Base-by-base conservation (phyloP, 345 rosid genomes). In the Odontarrhena argentea region DNA sequence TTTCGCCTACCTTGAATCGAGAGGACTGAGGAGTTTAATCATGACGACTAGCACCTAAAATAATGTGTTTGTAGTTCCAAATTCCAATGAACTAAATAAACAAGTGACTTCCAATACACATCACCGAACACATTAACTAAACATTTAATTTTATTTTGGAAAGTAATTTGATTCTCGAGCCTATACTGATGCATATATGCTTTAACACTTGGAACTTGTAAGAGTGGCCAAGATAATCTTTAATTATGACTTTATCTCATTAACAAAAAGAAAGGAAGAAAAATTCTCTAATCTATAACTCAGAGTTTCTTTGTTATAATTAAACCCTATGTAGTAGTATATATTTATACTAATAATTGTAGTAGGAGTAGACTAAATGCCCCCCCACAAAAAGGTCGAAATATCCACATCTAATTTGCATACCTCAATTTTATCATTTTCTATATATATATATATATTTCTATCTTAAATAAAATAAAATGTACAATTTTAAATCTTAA, bases 171-270 rank as follows among this genome's bases (percentile, higher is more conserved):
- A 73, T 65, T 44, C 56, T 59, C 55, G 71, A 59, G 67, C 55
- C 61, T 34, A 65, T 28, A 65, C 71, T 55, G 46, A 38, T 36
- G 40, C 14, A 10, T 18, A 18, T 18, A 18, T 50, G 50, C 75
- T 70, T 66, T 50, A 50, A 65, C 61, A 58, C 67, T 73, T 73
- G 72, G 72, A 66, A 73, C 77, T 66, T 66, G 72, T 15, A 73
- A 58, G 63, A 64, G 71, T 72, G 65, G 54, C 2, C 44, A 55
- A 34, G 10, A 49, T 3, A 42, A 72, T 57, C 60, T 49, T 34
- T 32, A 64, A 2, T 18, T 18, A 18, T 18, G 22, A 18, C 32
- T 28, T 28, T 28, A 28, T 28, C 32, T 28, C 32, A 28, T 28
- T 28, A 2, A 28, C 32, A 28, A 2, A 28, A 28, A 1, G 5